Conservation (phyloP, 169 alveolate genomes). For the Neospora caninum region DNA sequence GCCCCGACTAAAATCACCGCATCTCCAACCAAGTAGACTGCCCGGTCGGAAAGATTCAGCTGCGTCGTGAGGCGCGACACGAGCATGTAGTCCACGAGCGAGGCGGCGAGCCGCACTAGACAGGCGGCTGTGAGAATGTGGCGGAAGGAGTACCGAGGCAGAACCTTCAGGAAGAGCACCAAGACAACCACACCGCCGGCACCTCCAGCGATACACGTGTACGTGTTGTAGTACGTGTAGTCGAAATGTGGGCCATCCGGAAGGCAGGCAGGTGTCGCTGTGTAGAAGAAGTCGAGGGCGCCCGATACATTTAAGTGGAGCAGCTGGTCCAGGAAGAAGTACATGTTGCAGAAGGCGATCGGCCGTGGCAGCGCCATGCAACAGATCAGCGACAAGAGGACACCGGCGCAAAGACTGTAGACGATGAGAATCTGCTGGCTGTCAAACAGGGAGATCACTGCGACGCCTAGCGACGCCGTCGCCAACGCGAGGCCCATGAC, state of each 20-base stretch:
- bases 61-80: slow-evolving; percentile 19
- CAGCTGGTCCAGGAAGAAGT: slow-evolving; percentile 28
- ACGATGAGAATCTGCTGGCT: not conserved
- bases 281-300: slow-evolving; percentile 55
- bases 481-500: not conserved
- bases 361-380: slow-evolving; percentile 31
- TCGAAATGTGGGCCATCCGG: slow-evolving; percentile 61
- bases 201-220: slow-evolving; percentile 36
- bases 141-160: not conserved
- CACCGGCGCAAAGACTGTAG: not conserved
- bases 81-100: slow-evolving; percentile 32
- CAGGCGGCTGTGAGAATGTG: slow-evolving; percentile 22
- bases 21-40: slow-evolving; percentile 53
- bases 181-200: not conserved
- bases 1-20: slow-evolving; percentile 2
- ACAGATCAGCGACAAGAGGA: not conserved
- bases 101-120: slow-evolving; percentile 31
- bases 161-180: not conserved
- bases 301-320: slow-evolving; percentile 41
- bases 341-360: slow-evolving; percentile 40
- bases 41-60: slow-evolving; percentile 27
- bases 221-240: slow-evolving; percentile 53
- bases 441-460: not conserved
- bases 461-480: slow-evolving; percentile 26
- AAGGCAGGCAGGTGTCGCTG: slow-evolving; percentile 45